Evolutionary conservation across 768 basidiomycete species (phyloP).

Genomic region (Tylopilus subfusipes): DNA sequence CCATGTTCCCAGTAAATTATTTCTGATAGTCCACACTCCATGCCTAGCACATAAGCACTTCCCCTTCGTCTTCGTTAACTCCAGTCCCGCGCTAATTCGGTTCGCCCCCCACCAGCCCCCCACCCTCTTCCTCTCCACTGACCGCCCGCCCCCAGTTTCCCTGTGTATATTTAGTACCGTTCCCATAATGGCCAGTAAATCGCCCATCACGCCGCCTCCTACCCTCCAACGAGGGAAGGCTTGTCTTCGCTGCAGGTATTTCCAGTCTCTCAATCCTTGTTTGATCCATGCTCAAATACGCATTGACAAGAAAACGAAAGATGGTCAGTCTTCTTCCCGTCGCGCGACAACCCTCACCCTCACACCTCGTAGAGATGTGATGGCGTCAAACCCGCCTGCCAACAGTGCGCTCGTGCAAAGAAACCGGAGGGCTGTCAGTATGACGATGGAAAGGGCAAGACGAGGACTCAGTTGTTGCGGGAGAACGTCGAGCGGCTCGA

Average conservation of each 20-base stretch:
- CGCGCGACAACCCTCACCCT: constrained; percentile 4
- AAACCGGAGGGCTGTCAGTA: constrained; percentile 74
- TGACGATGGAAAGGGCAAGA: constrained; percentile 83
- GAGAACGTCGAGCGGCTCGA: constrained; percentile 76
- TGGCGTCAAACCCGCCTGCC: constrained; percentile 71
- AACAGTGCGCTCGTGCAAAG: constrained; percentile 76
- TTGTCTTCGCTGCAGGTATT: constrained; percentile 68
- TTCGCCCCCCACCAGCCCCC: constrained; percentile 3
- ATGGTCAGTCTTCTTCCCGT: constrained; percentile 43
- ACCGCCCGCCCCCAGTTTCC: constrained; percentile 16
- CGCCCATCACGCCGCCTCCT: constrained; percentile 27
- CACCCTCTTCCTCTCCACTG: background rate
- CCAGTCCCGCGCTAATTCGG: constrained; percentile 6
- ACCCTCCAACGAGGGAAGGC: constrained; percentile 67
- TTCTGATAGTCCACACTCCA: constrained; percentile 23
- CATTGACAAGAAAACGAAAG: constrained; percentile 55
- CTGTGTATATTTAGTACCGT: constrained; percentile 36
- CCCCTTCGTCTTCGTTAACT: constrained; percentile 5
- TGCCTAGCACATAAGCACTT: constrained; percentile 25
- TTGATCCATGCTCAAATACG: constrained; percentile 12
- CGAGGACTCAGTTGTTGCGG: constrained; percentile 72
- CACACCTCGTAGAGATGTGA: constrained; percentile 60
- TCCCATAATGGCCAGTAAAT: constrained; percentile 36
- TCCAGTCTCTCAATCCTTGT: constrained; percentile 7
- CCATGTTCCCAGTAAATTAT: constrained; percentile 32